These are phyloP conservation scores for Thalassiosira oceanica DNA, from an alignment of 352 stramenopile species.

Conservation along the genomic window DNA sequence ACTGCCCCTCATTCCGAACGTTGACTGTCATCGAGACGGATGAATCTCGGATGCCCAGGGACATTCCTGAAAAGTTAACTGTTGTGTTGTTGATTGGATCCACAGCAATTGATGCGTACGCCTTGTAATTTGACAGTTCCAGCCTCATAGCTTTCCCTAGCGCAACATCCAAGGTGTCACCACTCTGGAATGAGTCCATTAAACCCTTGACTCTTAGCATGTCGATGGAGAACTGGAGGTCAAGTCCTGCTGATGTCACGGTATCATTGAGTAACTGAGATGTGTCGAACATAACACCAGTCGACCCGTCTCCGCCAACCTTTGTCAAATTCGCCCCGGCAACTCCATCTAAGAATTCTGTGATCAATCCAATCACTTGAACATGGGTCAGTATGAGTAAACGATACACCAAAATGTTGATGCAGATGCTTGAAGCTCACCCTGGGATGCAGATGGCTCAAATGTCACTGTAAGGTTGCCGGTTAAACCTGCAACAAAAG, in stretches of 20 bases:
- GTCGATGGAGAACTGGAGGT: constrained; percentile 1
- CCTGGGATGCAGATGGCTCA: no score
- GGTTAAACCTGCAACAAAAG: not conserved
- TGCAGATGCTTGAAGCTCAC: no score
- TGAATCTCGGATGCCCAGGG: constrained; percentile 24
- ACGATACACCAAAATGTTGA: no score
- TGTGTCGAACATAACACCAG: no score
- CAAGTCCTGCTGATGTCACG: constrained; percentile 9
- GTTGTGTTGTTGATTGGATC: constrained; percentile 29
- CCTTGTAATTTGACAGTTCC: constrained; percentile 10
- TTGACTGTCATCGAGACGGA: constrained; percentile 19
- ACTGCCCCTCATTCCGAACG: constrained; percentile 13
- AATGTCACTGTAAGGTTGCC: constrained; percentile 2
- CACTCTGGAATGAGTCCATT: constrained; percentile 1
- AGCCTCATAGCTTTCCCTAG: constrained; percentile 9
- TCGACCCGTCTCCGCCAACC: no score
- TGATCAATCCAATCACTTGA: no score
- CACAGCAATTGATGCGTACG: constrained; percentile 11
- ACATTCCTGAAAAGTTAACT: constrained; percentile 2
- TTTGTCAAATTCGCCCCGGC: no score
- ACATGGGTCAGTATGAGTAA: no score
- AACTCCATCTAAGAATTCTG: no score
- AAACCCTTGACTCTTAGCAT: no score
- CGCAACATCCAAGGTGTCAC: constrained; percentile 2
- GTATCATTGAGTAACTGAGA: constrained; percentile 8